Evolutionary conservation across 805 yeast genomes (phyloP).

Genomic region (Kazachstania bromeliacearum): DNA sequence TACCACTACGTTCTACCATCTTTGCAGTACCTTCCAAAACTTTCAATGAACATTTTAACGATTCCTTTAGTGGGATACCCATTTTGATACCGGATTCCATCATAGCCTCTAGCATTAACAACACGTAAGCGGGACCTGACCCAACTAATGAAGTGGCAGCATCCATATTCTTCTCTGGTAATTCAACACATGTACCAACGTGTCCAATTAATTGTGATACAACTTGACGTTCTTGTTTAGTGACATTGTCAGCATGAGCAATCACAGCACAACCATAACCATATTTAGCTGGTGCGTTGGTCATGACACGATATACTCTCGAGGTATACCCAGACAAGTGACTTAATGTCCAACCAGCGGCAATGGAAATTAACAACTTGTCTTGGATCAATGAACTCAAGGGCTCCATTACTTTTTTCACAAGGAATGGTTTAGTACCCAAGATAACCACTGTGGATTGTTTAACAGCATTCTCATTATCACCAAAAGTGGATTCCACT

Average conservation of each 20-base stretch:
- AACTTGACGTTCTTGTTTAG: slow-evolving; percentile 28
- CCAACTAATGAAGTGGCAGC: slow-evolving; percentile 94
- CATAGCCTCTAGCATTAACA: slow-evolving; percentile 81
- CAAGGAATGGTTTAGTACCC: slow-evolving; percentile 85
- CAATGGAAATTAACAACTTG: slow-evolving; percentile 63
- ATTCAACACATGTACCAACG: slow-evolving; percentile 50
- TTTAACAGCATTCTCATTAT: slow-evolving; percentile 50
- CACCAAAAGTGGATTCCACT: slow-evolving; percentile 45
- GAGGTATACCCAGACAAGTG: slow-evolving; percentile 46
- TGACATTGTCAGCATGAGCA: slow-evolving; percentile 53
- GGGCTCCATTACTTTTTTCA: slow-evolving; percentile 47
- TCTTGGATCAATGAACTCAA: slow-evolving; percentile 40
- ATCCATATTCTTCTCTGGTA: slow-evolving; percentile 91
- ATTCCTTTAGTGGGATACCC: slow-evolving; percentile 84
- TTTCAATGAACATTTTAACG: slow-evolving; percentile 81
- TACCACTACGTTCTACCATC: slow-evolving; percentile 74
- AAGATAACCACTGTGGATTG: slow-evolving; percentile 63
- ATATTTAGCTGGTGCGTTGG: slow-evolving; percentile 90
- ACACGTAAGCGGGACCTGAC: slow-evolving; percentile 91
- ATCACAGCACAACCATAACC: slow-evolving; percentile 93
- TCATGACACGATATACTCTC: slow-evolving; percentile 84
- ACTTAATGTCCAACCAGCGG: slow-evolving; percentile 87
- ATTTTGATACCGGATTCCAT: slow-evolving; percentile 89
- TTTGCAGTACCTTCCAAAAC: slow-evolving; percentile 90
- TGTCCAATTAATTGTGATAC: slow-evolving; percentile 43